Conservation (phyloP, 108 stramenopile species). For the Cyclostephanos tholiformis region DNA sequence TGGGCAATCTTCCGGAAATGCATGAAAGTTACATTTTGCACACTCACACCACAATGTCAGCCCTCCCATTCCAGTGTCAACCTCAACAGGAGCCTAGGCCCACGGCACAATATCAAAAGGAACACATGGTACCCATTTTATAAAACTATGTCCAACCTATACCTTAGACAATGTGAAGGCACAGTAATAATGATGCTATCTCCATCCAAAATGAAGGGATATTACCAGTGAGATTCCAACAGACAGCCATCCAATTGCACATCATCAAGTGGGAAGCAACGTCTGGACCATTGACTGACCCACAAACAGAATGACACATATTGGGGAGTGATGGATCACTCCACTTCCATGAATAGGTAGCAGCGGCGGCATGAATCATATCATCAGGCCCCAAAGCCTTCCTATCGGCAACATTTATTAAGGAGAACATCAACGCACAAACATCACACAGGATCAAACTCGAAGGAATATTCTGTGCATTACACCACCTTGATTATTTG, state of each 20-base stretch:
- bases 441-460: no score
- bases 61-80: background rate
- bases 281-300: background rate
- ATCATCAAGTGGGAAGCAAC: no score
- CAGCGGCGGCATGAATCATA: constrained; percentile 23
- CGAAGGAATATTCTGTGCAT: background rate
- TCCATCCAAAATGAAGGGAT: no score
- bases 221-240: no score
- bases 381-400: background rate
- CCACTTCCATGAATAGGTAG: background rate
- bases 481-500: constrained; percentile 4
- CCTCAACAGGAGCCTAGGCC: background rate
- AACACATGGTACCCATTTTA: constrained; percentile 4
- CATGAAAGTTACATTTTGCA: background rate
- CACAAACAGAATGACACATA: background rate
- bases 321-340: constrained; percentile 13
- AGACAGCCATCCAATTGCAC: no score
- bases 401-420: background rate
- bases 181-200: no score
- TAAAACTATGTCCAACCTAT: background rate
- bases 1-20: background rate
- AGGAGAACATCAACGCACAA: no score
- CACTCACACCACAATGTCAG: background rate
- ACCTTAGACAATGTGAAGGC: background rate
- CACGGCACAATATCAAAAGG: background rate